Conservation (phyloP, 768 basidiomycete species). For the Auriculariales sp. region DNA sequence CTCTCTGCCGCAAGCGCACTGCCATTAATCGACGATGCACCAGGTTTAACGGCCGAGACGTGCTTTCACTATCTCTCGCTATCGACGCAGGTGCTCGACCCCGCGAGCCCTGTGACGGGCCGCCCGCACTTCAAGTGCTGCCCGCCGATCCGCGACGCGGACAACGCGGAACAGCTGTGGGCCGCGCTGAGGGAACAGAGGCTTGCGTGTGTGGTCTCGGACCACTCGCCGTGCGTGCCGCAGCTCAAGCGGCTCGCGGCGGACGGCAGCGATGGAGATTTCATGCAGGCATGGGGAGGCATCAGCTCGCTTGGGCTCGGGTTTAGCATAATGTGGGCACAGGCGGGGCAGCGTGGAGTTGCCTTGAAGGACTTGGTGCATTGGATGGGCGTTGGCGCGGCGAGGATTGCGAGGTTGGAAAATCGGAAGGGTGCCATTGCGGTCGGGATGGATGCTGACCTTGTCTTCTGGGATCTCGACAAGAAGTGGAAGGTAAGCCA, state of each 20-base stretch:
- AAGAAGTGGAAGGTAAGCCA: constrained; percentile 13
- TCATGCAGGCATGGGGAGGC: constrained; percentile 91
- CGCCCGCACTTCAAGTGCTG: constrained; percentile 90
- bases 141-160: constrained; percentile 70
- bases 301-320: constrained; percentile 87
- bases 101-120: constrained; percentile 25
- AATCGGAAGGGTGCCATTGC: constrained; percentile 55
- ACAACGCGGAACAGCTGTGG: constrained; percentile 70
- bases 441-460: constrained; percentile 72
- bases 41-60: constrained; percentile 83
- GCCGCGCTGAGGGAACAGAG: constrained; percentile 63
- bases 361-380: constrained; percentile 44
- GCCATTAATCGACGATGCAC: constrained; percentile 58
- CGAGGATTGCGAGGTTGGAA: constrained; percentile 63
- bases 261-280: constrained; percentile 43
- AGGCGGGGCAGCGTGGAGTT: constrained; percentile 46
- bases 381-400: constrained; percentile 67
- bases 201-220: constrained; percentile 89
- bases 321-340: constrained; percentile 79
- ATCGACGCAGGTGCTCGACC: constrained; percentile 53
- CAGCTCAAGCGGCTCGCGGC: constrained; percentile 50
- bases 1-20: constrained; percentile 78
- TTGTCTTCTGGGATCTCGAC: constrained; percentile 69
- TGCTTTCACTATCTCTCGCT: constrained; percentile 95
- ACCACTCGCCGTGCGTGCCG: constrained; percentile 83